Conservation (phyloP, 257 asterid species). For the Solanum megistacrolobum region DNA sequence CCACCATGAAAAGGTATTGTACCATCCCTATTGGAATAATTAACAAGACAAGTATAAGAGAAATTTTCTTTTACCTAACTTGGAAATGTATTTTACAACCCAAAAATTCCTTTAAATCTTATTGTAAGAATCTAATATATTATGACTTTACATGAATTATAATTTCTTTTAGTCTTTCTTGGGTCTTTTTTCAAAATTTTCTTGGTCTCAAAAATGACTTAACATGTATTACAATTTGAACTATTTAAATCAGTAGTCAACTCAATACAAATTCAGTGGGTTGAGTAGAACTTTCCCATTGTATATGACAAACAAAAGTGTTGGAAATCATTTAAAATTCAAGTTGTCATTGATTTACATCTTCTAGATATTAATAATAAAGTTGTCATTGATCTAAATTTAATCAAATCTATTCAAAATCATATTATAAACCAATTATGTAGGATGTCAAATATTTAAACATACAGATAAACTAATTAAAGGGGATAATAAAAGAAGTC, state of each 20-base stretch:
- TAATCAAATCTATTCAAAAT: neutral
- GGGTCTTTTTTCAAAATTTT: neutral
- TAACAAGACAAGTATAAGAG: neutral
- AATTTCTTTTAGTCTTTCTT: neutral
- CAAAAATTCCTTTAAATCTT: neutral
- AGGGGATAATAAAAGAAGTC: neutral
- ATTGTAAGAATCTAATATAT: neutral
- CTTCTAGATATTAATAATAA: neutral
- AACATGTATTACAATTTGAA: neutral
- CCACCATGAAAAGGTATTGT: no score
- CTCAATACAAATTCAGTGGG: neutral
- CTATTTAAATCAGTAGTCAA: neutral
- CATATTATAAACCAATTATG: neutral
- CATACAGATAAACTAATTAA: neutral
- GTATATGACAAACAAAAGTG: neutral
- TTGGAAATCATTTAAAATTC: neutral
- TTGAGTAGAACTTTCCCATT: neutral
- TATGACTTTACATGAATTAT: neutral
- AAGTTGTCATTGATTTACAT: neutral
- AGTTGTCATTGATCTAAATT: neutral
- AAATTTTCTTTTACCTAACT: neutral
- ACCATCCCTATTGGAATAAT: neutral
- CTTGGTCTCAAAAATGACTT: neutral
- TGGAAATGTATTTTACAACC: neutral
- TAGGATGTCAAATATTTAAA: neutral